phyloP scores from a whole-genome alignment of 2,329 filamentous ascomycete species.

The Fusarium sp. region DNA sequence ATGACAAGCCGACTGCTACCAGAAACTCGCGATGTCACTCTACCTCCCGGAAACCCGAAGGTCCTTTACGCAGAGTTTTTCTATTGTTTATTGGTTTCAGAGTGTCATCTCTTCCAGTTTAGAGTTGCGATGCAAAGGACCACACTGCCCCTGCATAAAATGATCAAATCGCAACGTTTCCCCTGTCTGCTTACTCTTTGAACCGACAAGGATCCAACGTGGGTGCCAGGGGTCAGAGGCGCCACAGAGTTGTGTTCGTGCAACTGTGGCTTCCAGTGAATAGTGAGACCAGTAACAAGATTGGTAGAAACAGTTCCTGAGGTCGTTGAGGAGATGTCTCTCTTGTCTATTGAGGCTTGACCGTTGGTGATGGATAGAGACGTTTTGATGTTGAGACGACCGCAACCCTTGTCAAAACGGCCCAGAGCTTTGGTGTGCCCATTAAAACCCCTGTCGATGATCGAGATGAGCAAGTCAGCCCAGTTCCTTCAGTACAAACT shows the following conservation, averaged over 20 bases:
- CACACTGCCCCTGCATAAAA: slow-evolving; percentile 38
- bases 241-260: slow-evolving; percentile 23
- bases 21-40: slow-evolving; percentile 25
- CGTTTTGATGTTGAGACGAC: slow-evolving; percentile 6
- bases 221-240: slow-evolving; percentile 21
- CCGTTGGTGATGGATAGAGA: slow-evolving; percentile 11
- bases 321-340: not conserved
- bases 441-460: slow-evolving; percentile 26
- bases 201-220: slow-evolving; percentile 26
- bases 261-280: slow-evolving; percentile 23
- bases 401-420: slow-evolving; percentile 12
- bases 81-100: slow-evolving; percentile 17
- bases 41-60: not conserved
- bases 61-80: not conserved
- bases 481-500: not conserved
- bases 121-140: slow-evolving; percentile 23
- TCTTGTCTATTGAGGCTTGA: slow-evolving; percentile 11
- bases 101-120: slow-evolving; percentile 4
- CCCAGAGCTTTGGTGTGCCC: slow-evolving; percentile 13
- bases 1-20: slow-evolving; percentile 17
- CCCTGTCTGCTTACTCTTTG: slow-evolving; percentile 14
- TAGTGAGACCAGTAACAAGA: not conserved
- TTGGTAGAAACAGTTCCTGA: not conserved
- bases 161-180: slow-evolving; percentile 20
- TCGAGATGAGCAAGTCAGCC: slow-evolving; percentile 10